Evolutionary conservation across 495 filamentous ascomycete genomes (phyloP).

Genomic region (Hypoxylon cercidicola): DNA sequence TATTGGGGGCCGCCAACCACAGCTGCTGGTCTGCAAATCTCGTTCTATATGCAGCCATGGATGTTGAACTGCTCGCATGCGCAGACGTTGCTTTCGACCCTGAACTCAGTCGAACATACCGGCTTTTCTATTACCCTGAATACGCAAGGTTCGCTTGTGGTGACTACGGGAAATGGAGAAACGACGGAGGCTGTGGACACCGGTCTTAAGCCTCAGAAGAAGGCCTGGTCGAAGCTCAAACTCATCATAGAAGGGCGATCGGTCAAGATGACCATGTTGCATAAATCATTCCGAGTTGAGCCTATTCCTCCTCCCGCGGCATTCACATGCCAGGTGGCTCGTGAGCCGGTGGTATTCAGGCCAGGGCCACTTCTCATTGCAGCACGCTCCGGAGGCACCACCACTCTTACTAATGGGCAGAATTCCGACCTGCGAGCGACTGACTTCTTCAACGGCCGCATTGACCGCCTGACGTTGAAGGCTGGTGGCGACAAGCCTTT

Average conservation of each 20-base stretch:
- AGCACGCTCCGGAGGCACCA: not conserved
- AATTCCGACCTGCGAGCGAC: not conserved
- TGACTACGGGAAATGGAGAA: not conserved
- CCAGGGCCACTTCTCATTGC: constrained; percentile 3
- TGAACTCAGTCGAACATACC: not conserved
- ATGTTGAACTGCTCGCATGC: constrained; percentile 2
- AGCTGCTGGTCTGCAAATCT: not conserved
- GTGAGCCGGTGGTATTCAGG: constrained; percentile 2
- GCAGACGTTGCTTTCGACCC: not conserved
- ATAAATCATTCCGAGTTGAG: constrained; percentile 1
- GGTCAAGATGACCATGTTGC: not conserved
- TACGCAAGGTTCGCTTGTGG: not conserved
- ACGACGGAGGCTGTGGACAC: not conserved
- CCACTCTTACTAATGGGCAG: not conserved
- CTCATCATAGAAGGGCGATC: not conserved
- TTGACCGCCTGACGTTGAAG: constrained; percentile 15
- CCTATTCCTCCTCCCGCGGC: constrained; percentile 1
- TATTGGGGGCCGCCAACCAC: not conserved
- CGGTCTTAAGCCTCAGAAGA: constrained; percentile 2
- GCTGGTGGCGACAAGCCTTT: not conserved
- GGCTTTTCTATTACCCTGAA: constrained; percentile 1
- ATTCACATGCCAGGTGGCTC: not conserved
- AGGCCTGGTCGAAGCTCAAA: not conserved
- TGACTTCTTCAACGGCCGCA: constrained; percentile 20
- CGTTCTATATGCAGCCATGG: constrained; percentile 4